Evolutionary conservation across 2,329 filamentous ascomycete genomes (phyloP), one percentile per base, ranked within the genome.

Genomic region (Colletotrichum eremochloae): DNA sequence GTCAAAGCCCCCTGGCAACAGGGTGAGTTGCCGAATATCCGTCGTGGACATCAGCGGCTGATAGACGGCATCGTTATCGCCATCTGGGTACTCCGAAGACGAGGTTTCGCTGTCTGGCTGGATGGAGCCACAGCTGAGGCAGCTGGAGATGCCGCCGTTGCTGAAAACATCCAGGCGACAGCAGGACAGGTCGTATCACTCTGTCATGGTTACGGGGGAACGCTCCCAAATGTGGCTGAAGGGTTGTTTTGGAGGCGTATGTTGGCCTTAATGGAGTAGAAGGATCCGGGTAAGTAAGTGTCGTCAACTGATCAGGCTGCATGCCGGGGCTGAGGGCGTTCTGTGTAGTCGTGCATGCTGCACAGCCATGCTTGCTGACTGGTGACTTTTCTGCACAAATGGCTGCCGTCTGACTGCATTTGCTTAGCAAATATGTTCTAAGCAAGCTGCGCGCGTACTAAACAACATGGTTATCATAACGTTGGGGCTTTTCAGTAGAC

Each of bases 181-280:
- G 48, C 63, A 71, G n/a, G 63, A 56, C 14, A 24, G 38, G n/a
- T 71, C 55, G 11, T 71, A 55, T 46, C 63, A 71, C 5, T 71
- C 63, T 14, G 56, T 14, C 68, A 67, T 62, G n/a, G 31, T 38
- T 31, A 2, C 18, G 20, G 36, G 14, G 6, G 4, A n/a, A 58
- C 3, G 14, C 24, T 40, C 40, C 29, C n/a, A n/a, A n/a, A 38
- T 7, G 31, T 52, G 1, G 11, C 8, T 7, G 18, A 52, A 40
- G 2, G 11, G 20, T 18, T n/a, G 9, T 20, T 31, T 46, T 31
- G 57, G 40, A n/a, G 24, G 29, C n/a, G 44, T 63, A 6, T 46
- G 31, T 31, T 24, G 44, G 44, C 5, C 20, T 50, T 18, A 20
- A 15, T 40, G 5, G n/a, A 29, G n/a, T 58, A 11, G n/a, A 38